Evolutionary conservation across 148 eudicot species (phyloP).

Genomic region (Arbutus unedo): DNA sequence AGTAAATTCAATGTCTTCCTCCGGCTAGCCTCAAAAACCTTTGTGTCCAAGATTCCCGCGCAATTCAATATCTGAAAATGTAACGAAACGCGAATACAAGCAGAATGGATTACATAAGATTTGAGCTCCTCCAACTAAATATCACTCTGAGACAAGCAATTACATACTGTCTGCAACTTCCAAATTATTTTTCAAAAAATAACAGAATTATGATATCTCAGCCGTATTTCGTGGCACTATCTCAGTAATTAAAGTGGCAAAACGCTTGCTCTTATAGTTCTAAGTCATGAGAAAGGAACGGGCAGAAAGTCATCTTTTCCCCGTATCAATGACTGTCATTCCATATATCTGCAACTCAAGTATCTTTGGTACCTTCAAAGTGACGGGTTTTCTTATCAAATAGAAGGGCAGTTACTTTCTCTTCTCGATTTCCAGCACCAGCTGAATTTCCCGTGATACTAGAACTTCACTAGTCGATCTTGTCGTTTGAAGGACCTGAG

Average conservation of each 20-base stretch:
- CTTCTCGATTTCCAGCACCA: neutral
- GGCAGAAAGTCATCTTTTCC: neutral
- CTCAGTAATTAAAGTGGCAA: neutral
- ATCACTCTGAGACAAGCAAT: neutral
- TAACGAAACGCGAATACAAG: too few species aligned
- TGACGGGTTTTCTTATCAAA: neutral
- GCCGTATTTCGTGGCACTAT: neutral
- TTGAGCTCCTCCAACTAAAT: neutral
- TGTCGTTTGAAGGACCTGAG: slow-evolving; percentile 25
- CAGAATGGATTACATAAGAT: too few species aligned
- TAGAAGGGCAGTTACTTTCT: neutral
- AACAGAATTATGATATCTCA: neutral
- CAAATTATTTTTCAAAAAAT: neutral
- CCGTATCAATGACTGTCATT: neutral
- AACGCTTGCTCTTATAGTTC: neutral
- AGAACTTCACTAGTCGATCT: slow-evolving; percentile 36
- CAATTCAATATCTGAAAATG: too few species aligned
- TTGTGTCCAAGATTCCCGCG: too few species aligned
- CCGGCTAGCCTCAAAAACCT: neutral
- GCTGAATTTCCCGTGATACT: neutral
- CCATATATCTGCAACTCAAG: neutral
- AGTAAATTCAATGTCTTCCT: neutral
- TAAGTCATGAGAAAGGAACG: neutral
- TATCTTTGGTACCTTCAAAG: neutral
- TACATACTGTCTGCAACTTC: neutral